Percentiles rank a stretch among this genome's conserved stretches.
Conservation (phyloP, 352 stramenopile species). For the Phytophthora pseudosyringae region DNA sequence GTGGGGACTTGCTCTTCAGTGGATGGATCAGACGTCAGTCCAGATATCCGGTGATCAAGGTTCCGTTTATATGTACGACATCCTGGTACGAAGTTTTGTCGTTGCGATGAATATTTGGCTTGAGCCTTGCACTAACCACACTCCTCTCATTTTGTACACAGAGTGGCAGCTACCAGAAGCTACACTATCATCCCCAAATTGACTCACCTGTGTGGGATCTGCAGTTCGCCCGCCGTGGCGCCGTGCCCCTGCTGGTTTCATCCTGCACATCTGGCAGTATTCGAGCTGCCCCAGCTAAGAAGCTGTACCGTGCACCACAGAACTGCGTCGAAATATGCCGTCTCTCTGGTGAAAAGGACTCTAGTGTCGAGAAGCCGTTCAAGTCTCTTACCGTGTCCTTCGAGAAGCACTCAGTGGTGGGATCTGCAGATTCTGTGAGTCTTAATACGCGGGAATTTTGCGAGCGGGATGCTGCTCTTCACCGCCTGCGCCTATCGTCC, state of each 20-base stretch:
- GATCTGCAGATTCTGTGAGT: conserved; percentile 48
- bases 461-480: conserved; percentile 78
- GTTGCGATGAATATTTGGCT: not conserved
- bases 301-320: conserved; percentile 65
- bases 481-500: conserved; percentile 66
- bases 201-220: conserved; percentile 88
- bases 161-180: conserved; percentile 81
- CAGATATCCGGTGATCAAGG: conserved; percentile 86
- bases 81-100: conserved; percentile 61
- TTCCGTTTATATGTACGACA: conserved; percentile 79
- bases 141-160: conserved; percentile 22
- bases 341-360: conserved; percentile 56
- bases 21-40: conserved; percentile 77
- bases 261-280: conserved; percentile 76
- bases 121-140: not conserved
- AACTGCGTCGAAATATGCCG: conserved; percentile 78
- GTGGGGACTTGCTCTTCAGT: conserved; percentile 80
- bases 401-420: conserved; percentile 48
- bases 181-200: conserved; percentile 85
- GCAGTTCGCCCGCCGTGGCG: conserved; percentile 56
- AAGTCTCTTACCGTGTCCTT: conserved; percentile 69
- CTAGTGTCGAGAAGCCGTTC: conserved; percentile 58
- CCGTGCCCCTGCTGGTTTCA: conserved; percentile 62
- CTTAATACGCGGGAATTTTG: conserved; percentile 68
- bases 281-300: conserved; percentile 64